Evolutionary conservation across 2,329 filamentous ascomycete species (phyloP).

Genomic region (Hymenoscyphus scutula): DNA sequence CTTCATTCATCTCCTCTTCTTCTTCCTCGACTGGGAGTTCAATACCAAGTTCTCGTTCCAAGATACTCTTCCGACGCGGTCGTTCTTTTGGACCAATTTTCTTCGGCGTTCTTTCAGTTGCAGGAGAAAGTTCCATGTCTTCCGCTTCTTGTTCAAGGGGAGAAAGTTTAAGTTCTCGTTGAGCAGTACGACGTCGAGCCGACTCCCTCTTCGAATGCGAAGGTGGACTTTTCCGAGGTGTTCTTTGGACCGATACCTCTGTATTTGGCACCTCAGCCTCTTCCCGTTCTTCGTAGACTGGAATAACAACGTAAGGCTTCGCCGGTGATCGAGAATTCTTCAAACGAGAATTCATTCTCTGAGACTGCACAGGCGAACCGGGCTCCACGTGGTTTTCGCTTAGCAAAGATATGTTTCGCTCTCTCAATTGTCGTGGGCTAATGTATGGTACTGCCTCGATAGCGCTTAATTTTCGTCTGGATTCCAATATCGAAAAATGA

Average conservation of each 20-base stretch:
- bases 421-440: not conserved
- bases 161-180: not conserved
- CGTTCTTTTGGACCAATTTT: not conserved
- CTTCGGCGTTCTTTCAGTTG: not conserved
- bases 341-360: too few relatives aligned
- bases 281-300: not conserved
- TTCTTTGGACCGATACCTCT: not conserved
- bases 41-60: conserved; percentile 4
- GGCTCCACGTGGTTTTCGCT: too few relatives aligned
- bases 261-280: not conserved
- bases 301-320: not conserved
- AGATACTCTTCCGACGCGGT: not conserved
- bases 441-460: not conserved
- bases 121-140: not conserved
- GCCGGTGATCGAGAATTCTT: too few relatives aligned
- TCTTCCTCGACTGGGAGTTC: too few relatives aligned
- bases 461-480: not conserved
- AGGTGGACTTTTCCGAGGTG: not conserved
- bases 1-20: too few relatives aligned
- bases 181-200: not conserved
- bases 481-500: not conserved
- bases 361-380: too few relatives aligned
- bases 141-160: not conserved
- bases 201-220: not conserved
- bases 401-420: not conserved